These are phyloP conservation scores for Daedaleopsis nitida DNA, from an alignment of 768 basidiomycete genomes.

Conservation along the genomic window DNA sequence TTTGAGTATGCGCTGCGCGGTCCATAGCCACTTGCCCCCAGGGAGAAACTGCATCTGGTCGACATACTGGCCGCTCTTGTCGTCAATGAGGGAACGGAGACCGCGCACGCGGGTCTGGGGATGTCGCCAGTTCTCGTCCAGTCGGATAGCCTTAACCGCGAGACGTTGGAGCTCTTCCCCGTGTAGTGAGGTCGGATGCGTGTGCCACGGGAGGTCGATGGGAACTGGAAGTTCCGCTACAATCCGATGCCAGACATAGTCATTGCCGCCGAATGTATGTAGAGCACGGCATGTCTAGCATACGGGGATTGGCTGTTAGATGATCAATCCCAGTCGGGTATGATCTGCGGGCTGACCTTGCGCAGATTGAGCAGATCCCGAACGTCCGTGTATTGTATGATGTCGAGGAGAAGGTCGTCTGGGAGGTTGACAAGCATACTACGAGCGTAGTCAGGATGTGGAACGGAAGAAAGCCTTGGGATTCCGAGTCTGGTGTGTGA, in stretches of 20 bases:
- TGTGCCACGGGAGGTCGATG: conserved; percentile 42
- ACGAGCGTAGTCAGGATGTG: neutral
- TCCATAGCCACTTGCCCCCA: conserved; percentile 52
- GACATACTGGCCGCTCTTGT: conserved; percentile 39
- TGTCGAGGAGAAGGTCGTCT: conserved; percentile 45
- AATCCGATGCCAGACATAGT: conserved; percentile 60
- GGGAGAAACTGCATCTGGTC: conserved; percentile 48
- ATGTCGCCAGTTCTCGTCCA: conserved; percentile 54
- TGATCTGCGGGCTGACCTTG: conserved; percentile 3
- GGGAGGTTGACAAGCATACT: conserved; percentile 39
- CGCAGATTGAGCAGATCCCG: conserved; percentile 46
- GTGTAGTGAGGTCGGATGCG: conserved; percentile 36
- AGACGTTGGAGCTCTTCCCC: conserved; percentile 43
- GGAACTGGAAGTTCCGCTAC: conserved; percentile 35
- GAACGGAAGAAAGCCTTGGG: conserved; percentile 4
- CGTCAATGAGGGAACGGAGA: conserved; percentile 38
- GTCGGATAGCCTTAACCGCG: conserved; percentile 45
- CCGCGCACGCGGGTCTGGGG: conserved; percentile 37
- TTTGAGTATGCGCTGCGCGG: conserved; percentile 37
- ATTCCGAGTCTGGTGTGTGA: conserved; percentile 2
- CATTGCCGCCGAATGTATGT: conserved; percentile 50
- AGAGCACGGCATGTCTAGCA: conserved; percentile 61
- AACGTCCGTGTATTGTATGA: conserved; percentile 36
- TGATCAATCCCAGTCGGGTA: too few relatives aligned
- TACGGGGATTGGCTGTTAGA: too few relatives aligned